Evolutionary conservation across 2,329 filamentous ascomycete species (phyloP), one percentile per base, ranked within the genome.

Genomic region (Fusarium verticillioides): DNA sequence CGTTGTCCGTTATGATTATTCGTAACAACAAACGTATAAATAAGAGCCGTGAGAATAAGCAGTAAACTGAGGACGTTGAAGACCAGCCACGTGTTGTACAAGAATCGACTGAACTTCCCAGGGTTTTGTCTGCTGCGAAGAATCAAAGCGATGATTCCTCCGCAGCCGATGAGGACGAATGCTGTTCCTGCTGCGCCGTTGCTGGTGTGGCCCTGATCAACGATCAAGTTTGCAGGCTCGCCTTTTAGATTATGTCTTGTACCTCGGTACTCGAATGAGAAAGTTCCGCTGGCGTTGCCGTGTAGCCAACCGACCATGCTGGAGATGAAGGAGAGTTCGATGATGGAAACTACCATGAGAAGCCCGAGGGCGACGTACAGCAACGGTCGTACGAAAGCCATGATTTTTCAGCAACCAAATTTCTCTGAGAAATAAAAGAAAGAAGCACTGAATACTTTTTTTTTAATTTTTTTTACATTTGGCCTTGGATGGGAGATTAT

Each of bases 131-230:
- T 60, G 10, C 64, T 72, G 52, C 74, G 69, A 0, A 79, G 69
- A 50, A 63, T 76, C 7, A 79, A 70, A 26, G 65, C 40, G 23
- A 79, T 7, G 21, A 76, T 70, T 16, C 78, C 78, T 16, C 77
- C 78, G 1, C 70, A 61, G n/a, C 78, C 78, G 32, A 79, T 57
- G 34, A 78, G 67, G 26, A 79, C 37, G 7, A 79, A 77, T 21
- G 75, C 78, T 19, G 78, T 79, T 34, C 78, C 78, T 1, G 78
- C 74, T 8, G 78, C 78, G 5, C 77, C 78, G 56, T 79, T 79
- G 68, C 72, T 77, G 21, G 77, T 78, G 42, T 79, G 78, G 2
- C 78, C 78, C 11, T 79, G 78, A 4, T 79, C 76, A 26, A 63
- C 26, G n/a, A 79, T 63, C 11, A 79, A 30, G 28, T 78, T 77